phyloP scores from a whole-genome alignment of 331 rosid species.

The Cydonia oblonga region DNA sequence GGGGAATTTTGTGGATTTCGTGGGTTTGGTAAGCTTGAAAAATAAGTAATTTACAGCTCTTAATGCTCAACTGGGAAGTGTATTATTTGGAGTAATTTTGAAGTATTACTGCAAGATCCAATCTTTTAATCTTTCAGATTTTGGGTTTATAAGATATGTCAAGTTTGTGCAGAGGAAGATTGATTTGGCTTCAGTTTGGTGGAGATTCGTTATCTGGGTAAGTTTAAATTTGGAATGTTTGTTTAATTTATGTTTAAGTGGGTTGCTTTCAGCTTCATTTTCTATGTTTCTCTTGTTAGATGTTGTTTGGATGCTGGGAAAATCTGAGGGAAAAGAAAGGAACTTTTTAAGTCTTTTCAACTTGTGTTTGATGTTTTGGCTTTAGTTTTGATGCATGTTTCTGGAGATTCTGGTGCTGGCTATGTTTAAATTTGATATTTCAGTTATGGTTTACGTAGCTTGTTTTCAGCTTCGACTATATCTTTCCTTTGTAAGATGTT shows the following conservation, averaged over 20 bases:
- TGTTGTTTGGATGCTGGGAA: slow-evolving; percentile 16
- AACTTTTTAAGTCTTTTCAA: background rate
- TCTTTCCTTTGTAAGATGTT: background rate
- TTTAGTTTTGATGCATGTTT: background rate
- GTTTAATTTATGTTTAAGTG: background rate
- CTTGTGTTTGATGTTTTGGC: background rate
- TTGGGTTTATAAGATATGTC: background rate
- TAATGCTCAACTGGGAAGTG: slow-evolving; percentile 6
- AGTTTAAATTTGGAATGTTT: background rate
- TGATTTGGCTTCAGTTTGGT: slow-evolving; percentile 16
- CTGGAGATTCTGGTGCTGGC: slow-evolving; percentile 14
- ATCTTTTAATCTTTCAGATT: background rate
- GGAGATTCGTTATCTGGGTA: slow-evolving; percentile 19
- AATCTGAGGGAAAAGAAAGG: background rate
- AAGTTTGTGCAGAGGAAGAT: background rate
- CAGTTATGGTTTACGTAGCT: background rate
- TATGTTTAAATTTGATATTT: slow-evolving; percentile 8
- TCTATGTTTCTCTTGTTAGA: background rate
- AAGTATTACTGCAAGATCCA: background rate
- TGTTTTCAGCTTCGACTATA: background rate
- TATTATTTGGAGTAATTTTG: background rate
- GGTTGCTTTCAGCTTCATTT: background rate
- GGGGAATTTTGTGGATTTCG: background rate
- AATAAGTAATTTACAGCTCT: slow-evolving; percentile 24
- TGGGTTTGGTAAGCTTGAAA: slow-evolving; percentile 9